Evolutionary conservation across 768 basidiomycete genomes (phyloP).

Genomic region (Rhizopogon rudus): DNA sequence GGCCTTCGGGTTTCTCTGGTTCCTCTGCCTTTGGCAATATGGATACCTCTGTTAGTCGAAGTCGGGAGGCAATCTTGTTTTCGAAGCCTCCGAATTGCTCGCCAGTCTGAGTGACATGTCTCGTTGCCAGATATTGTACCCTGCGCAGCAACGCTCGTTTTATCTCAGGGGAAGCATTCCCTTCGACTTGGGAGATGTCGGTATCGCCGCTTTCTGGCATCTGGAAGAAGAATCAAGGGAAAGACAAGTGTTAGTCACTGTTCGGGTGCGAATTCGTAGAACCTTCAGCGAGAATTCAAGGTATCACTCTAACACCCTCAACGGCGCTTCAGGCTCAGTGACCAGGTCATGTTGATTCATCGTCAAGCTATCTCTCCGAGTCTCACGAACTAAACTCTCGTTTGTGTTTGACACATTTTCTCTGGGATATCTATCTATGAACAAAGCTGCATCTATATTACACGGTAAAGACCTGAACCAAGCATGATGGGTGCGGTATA

Average conservation of each 20-base stretch:
- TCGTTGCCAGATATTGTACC: background rate
- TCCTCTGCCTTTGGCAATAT: conserved; percentile 32
- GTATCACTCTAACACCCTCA: no score
- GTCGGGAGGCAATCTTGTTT: conserved; percentile 13
- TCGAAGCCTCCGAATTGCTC: conserved; percentile 15
- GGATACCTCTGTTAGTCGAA: conserved; percentile 34
- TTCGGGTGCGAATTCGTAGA: background rate
- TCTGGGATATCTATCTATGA: no score
- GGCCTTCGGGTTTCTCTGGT: conserved; percentile 29
- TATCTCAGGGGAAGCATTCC: conserved; percentile 22
- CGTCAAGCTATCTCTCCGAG: no score
- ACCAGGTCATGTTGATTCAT: no score
- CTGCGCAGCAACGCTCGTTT: conserved; percentile 21
- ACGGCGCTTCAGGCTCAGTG: no score
- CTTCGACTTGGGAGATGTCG: conserved; percentile 19
- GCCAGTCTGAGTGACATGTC: conserved; percentile 3
- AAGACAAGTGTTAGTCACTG: background rate
- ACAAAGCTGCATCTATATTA: no score
- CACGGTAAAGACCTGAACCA: no score
- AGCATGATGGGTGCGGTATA: no score
- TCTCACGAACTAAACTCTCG: no score
- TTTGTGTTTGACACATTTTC: no score
- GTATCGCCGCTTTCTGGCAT: background rate
- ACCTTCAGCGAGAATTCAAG: no score
- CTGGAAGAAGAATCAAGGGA: background rate